Conservation (phyloP, 2,329 filamentous ascomycete species). For the Zalaria obscura region DNA sequence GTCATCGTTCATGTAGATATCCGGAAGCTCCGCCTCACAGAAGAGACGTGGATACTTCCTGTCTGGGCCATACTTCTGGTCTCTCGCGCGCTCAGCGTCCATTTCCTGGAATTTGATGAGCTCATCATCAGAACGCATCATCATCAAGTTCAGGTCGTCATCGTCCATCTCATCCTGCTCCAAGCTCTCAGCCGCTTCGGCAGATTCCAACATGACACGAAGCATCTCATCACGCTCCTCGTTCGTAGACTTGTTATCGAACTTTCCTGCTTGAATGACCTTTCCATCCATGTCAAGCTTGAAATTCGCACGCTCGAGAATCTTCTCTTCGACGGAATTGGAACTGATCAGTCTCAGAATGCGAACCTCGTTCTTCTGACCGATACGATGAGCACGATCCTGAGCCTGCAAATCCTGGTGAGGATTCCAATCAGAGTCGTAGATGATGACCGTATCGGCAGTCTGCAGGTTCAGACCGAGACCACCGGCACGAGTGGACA, state of each 20-base stretch:
- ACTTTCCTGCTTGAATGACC: conserved; percentile 97
- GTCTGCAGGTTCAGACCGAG: conserved; percentile 94
- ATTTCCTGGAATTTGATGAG: conserved; percentile 65
- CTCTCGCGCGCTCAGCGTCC: conserved; percentile 57
- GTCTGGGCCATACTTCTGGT: conserved; percentile 57
- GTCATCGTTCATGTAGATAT: conserved; percentile 83
- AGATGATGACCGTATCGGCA: conserved; percentile 97
- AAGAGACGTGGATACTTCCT: conserved; percentile 67
- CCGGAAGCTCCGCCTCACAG: conserved; percentile 74
- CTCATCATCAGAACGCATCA: conserved; percentile 78
- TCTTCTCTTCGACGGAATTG: conserved; percentile 97
- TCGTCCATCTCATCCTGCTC: conserved; percentile 98
- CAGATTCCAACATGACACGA: conserved; percentile 77
- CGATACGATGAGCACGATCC: conserved; percentile 99
- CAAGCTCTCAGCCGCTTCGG: conserved; percentile 51
- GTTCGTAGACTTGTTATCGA: conserved; percentile 98
- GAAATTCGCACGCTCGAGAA: conserved; percentile 88
- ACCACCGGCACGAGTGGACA: conserved; percentile 98
- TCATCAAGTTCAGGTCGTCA: conserved; percentile 87
- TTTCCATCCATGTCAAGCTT: conserved; percentile 99
- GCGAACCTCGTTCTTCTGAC: conserved; percentile 97
- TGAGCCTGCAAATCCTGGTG: conserved; percentile 98
- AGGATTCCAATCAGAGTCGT: conserved; percentile 99
- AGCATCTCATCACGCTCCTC: conserved; percentile 96
- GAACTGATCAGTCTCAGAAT: conserved; percentile 92